Percentiles rank a stretch among this genome's conserved stretches.
Conservation (phyloP, 176 grass and related monocot species). For the Alloteropsis semialata region DNA sequence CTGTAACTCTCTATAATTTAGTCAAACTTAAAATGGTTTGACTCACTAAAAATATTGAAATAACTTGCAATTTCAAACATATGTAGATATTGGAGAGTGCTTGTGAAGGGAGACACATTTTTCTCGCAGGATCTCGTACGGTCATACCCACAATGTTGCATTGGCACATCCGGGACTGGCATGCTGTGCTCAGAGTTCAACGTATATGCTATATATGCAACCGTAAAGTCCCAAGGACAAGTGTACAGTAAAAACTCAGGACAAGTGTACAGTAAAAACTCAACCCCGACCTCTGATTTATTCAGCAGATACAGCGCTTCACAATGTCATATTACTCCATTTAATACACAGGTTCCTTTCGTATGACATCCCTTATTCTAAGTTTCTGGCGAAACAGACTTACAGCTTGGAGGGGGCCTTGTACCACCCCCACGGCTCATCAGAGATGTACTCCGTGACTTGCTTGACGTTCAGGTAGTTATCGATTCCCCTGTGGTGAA, state of each 20-base stretch:
- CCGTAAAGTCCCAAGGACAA: too few relatives aligned
- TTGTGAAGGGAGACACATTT: neutral
- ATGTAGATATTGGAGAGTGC: too few relatives aligned
- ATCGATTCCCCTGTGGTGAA: conserved; percentile 70
- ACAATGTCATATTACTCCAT: neutral
- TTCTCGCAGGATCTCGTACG: neutral
- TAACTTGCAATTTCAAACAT: too few relatives aligned
- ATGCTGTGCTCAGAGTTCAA: too few relatives aligned
- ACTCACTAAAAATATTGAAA: too few relatives aligned
- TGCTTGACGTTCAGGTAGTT: conserved; percentile 91
- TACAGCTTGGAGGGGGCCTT: conserved; percentile 66
- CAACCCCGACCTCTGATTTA: neutral
- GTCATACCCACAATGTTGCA: neutral
- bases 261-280: neutral
- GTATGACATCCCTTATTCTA: neutral
- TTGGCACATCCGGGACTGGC: neutral
- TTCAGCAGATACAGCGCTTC: neutral
- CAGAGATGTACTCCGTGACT: conserved; percentile 86
- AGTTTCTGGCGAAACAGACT: neutral
- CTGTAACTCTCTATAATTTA: too few relatives aligned
- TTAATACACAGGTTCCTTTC: neutral
- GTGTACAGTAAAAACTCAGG: neutral
- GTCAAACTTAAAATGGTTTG: too few relatives aligned
- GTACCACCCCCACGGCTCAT: conserved; percentile 96
- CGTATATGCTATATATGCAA: too few relatives aligned